Evolutionary conservation across 169 alveolate species (phyloP), one percentile per base, ranked within the genome.

Genomic region (Cystoisospora suis): DNA sequence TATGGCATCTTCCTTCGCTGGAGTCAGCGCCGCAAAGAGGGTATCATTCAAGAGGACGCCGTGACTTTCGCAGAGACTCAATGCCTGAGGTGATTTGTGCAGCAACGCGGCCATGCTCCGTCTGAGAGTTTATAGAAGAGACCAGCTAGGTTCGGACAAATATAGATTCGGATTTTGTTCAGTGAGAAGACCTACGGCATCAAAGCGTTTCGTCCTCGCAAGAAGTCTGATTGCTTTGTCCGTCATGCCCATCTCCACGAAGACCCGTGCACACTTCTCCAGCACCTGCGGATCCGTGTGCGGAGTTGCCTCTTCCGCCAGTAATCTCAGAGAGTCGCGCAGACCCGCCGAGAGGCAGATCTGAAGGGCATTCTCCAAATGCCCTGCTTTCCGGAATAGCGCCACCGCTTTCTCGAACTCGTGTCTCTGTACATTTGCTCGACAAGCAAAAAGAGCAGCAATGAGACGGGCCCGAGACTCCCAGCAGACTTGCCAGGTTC

Each of bases 301-400:
- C 12, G 87, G 70, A 23, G 69, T 44, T 0, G 61, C 69, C 47
- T 79, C 69, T 4, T 79, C 69, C 12, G 59, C 91, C 36, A 92
- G 58, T 17, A 61, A 44, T 72, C 88, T 38, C 53, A 92, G 65
- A 38, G 90, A 65, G 36, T 92, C 94, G 72, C 70, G 75, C 65
- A 86, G 81, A 58, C 72, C 27, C 0, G 69, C 45, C 15, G 46
- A 34, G 47, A 92, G 87, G 77, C 94, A 92, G 42, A 97, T 49
- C 40, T 95, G 88, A 70, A 94, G 88, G 40, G 98, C 98, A 90
- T 95, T 96, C 94, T 95, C 94, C 3, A 94, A 69, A 81, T 96
- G 95, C 47, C 97, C 97, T 20, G 97, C 98, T 89, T 95, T 93
- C 47, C 92, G 92, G 81, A 95, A 97, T 36, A 97, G 94, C 59